These are phyloP conservation scores for Sphagnurus paluster DNA, from an alignment of 1,284 basidiomycete species.

Conservation along the genomic window DNA sequence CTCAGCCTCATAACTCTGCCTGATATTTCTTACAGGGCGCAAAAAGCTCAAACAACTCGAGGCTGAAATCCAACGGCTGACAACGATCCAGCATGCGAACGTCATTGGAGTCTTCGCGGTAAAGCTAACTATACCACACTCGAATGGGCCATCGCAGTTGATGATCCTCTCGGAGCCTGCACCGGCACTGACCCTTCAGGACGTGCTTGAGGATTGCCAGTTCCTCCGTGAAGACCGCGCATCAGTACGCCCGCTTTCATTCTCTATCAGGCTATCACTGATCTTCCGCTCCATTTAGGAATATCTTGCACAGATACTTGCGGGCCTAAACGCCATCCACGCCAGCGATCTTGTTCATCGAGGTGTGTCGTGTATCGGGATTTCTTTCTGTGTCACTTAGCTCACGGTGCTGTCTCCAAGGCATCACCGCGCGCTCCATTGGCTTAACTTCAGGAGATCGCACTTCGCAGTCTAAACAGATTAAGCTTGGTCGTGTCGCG, in stretches of 20 bases:
- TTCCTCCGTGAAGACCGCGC: constrained; percentile 65
- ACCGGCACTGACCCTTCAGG: constrained; percentile 61
- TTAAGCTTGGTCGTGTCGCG: constrained; percentile 65
- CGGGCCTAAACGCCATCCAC: constrained; percentile 66
- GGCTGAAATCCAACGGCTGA: constrained; percentile 61
- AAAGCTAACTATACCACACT: constrained; percentile 54
- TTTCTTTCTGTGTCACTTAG: neutral
- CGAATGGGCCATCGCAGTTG: constrained; percentile 50
- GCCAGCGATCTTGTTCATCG: constrained; percentile 63
- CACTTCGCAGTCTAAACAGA: constrained; percentile 50
- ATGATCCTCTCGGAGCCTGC: constrained; percentile 66
- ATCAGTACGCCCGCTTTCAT: constrained; percentile 39
- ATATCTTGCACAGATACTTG: constrained; percentile 68
- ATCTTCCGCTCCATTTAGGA: constrained; percentile 41
- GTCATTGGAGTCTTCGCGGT: constrained; percentile 63
- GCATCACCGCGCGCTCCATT: constrained; percentile 56
- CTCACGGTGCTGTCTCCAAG: constrained; percentile 22
- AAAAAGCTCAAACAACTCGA: constrained; percentile 73
- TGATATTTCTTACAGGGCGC: constrained; percentile 24
- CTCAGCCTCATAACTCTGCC: constrained; percentile 2
- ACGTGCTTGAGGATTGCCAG: constrained; percentile 70
- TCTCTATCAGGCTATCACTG: neutral
- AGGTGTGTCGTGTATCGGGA: constrained; percentile 45
- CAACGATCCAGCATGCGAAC: constrained; percentile 58
- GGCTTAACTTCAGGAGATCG: constrained; percentile 54